Evolutionary conservation across 2,329 filamentous ascomycete genomes (phyloP).

Genomic region (Ophiostoma populinum): DNA sequence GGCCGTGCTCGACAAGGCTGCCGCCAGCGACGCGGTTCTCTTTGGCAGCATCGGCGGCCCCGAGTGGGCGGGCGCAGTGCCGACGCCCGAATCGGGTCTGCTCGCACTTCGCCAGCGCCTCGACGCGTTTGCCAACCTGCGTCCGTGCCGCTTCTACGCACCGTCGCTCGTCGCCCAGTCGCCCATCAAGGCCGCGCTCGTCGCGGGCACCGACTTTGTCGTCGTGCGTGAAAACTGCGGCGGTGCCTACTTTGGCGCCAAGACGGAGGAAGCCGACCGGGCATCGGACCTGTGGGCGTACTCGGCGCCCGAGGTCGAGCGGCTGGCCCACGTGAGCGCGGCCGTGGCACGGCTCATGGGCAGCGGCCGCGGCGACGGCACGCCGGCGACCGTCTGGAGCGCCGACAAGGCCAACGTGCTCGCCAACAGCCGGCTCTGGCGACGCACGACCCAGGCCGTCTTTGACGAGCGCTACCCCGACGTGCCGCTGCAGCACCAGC

Average conservation of each 20-base stretch:
- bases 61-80: slow-evolving; percentile 23
- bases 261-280: slow-evolving; percentile 24
- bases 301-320: slow-evolving; percentile 25
- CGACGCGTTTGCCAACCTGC: slow-evolving; percentile 31
- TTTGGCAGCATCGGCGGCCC: slow-evolving; percentile 31
- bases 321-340: slow-evolving; percentile 27
- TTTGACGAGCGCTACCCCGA: slow-evolving; percentile 26
- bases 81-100: slow-evolving; percentile 27
- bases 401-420: slow-evolving; percentile 37
- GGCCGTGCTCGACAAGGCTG: slow-evolving; percentile 23
- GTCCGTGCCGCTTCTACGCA: slow-evolving; percentile 29
- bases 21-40: slow-evolving; percentile 25
- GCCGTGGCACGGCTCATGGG: slow-evolving; percentile 22
- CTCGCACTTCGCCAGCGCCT: slow-evolving; percentile 23
- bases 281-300: slow-evolving; percentile 33
- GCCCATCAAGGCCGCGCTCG: slow-evolving; percentile 27
- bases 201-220: slow-evolving; percentile 28
- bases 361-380: slow-evolving; percentile 14
- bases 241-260: slow-evolving; percentile 31
- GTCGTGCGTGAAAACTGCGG: slow-evolving; percentile 32
- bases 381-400: slow-evolving; percentile 25
- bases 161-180: slow-evolving; percentile 19
- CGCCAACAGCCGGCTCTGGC: slow-evolving; percentile 31
- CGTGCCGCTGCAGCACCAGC: slow-evolving; percentile 25
- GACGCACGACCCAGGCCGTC: slow-evolving; percentile 23